Percentiles rank a stretch among this genome's conserved stretches.
Conservation (phyloP, 78 protist species). For the Speleostelium caveatum region DNA sequence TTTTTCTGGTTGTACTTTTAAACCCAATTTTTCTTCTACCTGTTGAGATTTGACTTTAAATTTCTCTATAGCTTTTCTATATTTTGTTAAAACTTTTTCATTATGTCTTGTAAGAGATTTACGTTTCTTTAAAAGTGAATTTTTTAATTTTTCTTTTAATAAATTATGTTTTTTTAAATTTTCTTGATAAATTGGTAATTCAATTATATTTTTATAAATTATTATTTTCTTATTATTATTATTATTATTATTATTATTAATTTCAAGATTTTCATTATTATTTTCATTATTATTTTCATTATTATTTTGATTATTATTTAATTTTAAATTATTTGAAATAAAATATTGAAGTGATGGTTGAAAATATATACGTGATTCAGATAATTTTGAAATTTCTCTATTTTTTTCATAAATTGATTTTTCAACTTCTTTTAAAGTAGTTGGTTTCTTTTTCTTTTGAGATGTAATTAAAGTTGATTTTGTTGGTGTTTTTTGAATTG, state of each 20-base stretch:
- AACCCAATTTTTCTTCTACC: conserved; percentile 16
- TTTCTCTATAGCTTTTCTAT: conserved; percentile 4
- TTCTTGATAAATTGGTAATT: conserved; percentile 26
- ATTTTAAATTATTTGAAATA: neutral
- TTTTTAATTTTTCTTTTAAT: conserved; percentile 5
- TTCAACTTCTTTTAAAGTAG: conserved; percentile 3
- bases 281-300: neutral
- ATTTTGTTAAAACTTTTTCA: conserved; percentile 9
- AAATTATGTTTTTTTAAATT: neutral
- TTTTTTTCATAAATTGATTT: neutral
- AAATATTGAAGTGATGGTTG: neutral
- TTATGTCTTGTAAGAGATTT: neutral
- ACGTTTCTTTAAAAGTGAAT: neutral
- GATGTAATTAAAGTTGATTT: neutral
- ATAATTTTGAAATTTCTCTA: neutral
- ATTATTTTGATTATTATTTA: neutral
- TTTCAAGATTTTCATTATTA: neutral
- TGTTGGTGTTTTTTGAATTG: neutral
- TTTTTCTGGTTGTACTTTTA: neutral
- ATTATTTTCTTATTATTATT: neutral
- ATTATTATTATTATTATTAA: too few relatives aligned
- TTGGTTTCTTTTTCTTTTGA: neutral
- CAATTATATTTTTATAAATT: neutral
- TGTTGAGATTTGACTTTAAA: conserved; percentile 27
- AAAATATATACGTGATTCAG: conserved; percentile 15